These are phyloP conservation scores for Elaeis guineensis DNA, from an alignment of 176 grass and related monocot species.

Conservation along the genomic window DNA sequence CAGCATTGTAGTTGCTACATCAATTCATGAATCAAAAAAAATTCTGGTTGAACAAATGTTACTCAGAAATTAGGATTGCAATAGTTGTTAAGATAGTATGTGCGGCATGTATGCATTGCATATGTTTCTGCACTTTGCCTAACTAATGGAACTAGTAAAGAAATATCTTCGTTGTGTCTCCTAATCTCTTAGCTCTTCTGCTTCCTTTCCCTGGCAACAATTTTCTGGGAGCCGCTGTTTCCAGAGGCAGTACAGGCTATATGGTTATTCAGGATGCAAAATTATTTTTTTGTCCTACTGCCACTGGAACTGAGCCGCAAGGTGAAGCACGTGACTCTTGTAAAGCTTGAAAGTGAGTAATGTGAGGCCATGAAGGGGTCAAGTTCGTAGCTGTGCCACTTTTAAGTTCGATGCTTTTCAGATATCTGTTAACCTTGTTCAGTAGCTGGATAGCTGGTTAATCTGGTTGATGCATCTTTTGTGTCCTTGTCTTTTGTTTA, in stretches of 20 bases:
- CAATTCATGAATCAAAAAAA: no score
- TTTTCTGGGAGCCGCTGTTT: conserved; percentile 97
- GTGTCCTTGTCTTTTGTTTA: background rate
- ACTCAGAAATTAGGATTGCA: no score
- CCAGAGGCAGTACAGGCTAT: conserved; percentile 69
- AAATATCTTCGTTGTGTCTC: no score
- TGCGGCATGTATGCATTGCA: no score
- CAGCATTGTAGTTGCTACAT: no score
- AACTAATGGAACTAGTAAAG: no score
- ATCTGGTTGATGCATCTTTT: background rate
- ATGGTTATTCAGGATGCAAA: conserved; percentile 82
- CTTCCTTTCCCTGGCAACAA: conserved; percentile 30
- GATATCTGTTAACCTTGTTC: background rate
- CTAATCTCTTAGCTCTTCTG: background rate
- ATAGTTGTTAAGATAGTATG: no score
- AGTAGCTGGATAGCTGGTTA: no score
- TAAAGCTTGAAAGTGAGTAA: conserved; percentile 84
- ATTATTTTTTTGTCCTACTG: conserved; percentile 69
- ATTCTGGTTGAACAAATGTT: no score
- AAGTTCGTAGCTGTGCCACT: conserved; percentile 43
- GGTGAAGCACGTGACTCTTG: conserved; percentile 60
- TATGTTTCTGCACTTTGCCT: no score
- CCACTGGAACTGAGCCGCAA: conserved; percentile 84
- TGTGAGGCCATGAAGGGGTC: conserved; percentile 85
- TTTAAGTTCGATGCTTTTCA: no score